phyloP scores from a whole-genome alignment of 192 early-diverging fungal species.

The Coemansia sp. region DNA sequence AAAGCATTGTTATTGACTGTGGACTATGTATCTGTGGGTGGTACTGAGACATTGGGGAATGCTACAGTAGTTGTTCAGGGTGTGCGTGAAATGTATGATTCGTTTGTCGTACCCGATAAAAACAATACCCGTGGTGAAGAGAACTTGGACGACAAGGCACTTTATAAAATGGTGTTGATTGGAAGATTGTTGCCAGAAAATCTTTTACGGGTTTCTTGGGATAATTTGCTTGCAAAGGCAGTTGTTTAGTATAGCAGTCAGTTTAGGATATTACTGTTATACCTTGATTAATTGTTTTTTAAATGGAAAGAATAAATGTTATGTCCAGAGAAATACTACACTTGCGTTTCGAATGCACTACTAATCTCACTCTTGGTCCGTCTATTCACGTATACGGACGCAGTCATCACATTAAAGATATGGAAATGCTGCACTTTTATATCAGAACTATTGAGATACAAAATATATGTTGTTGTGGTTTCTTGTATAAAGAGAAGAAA shows the following conservation, averaged over 20 bases:
- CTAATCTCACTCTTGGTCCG: no score
- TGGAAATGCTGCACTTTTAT: no score
- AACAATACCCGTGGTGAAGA: neutral
- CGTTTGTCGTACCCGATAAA: slow-evolving; percentile 34
- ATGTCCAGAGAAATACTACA: no score
- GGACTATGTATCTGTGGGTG: slow-evolving; percentile 34
- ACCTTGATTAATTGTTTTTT: no score
- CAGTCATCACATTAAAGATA: no score
- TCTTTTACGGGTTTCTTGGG: slow-evolving; percentile 31
- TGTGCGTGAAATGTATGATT: slow-evolving; percentile 63
- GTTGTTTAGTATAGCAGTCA: neutral
- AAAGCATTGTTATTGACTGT: slow-evolving; percentile 53
- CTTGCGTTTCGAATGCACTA: no score
- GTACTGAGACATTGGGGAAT: slow-evolving; percentile 2
- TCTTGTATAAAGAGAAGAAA: no score
- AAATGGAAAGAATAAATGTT: no score
- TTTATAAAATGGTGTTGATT: slow-evolving; percentile 42
- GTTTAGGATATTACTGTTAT: no score
- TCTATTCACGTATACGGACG: no score
- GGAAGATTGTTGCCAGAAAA: slow-evolving; percentile 36
- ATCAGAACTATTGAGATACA: no score
- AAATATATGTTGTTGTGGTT: no score
- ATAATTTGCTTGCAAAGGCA: slow-evolving; percentile 15
- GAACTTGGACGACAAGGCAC: neutral
- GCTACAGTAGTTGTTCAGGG: slow-evolving; percentile 59